Conservation (phyloP, 192 early-diverging fungal species). For the Coemansia pectinata region DNA sequence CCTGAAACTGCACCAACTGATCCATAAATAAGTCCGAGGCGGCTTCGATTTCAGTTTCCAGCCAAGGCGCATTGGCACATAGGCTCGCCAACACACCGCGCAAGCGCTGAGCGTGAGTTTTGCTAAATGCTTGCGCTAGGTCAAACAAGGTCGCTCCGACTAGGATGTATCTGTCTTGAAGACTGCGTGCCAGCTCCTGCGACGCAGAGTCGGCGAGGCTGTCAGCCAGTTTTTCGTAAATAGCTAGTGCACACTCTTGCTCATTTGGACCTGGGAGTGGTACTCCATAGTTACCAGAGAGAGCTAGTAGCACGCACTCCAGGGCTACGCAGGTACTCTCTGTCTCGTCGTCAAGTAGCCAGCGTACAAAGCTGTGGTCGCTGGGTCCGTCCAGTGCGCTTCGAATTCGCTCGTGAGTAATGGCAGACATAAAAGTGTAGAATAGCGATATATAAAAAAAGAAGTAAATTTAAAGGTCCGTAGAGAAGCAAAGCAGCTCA, state of each 20-base stretch:
- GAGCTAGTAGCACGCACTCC: constrained; percentile 24
- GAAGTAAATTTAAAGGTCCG: background rate
- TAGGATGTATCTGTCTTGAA: constrained; percentile 34
- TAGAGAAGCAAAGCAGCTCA: background rate
- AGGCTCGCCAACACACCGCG: constrained; percentile 41
- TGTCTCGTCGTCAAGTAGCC: constrained; percentile 28
- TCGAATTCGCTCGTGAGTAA: constrained; percentile 1
- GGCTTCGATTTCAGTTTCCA: constrained; percentile 52
- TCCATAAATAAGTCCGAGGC: constrained; percentile 52
- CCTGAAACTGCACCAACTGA: constrained; percentile 52
- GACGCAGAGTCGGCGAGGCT: constrained; percentile 32
- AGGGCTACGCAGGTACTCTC: constrained; percentile 2
- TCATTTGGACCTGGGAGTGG: background rate
- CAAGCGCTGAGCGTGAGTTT: constrained; percentile 40
- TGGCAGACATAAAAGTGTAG: background rate
- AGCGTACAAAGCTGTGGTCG: constrained; percentile 26
- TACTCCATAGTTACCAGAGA: background rate
- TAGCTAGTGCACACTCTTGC: constrained; percentile 20
- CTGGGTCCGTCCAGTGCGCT: constrained; percentile 22
- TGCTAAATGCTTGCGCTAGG: constrained; percentile 51
- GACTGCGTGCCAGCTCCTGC: constrained; percentile 19
- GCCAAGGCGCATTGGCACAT: constrained; percentile 48
- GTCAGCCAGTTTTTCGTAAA: constrained; percentile 40
- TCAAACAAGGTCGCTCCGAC: constrained; percentile 59
- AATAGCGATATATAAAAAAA: background rate